A percentile compares a stretch with the other conserved stretches of the same genome.
phyloP scores from a whole-genome alignment of 306 rosid genomes.

The Vachellia collinsii region DNA sequence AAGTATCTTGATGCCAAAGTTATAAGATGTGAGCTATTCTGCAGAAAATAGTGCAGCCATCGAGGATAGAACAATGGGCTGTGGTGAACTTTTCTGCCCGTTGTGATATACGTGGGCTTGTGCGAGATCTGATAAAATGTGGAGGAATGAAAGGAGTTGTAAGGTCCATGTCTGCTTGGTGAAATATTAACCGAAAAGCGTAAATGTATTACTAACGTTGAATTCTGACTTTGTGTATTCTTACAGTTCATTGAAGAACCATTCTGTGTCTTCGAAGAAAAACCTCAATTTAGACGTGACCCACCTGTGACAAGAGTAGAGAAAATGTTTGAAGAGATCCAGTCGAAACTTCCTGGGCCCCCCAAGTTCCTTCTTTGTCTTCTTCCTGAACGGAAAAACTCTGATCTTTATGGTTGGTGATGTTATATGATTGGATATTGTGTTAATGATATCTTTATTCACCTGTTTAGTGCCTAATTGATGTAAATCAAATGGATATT shows the following conservation, averaged over 20 bases:
- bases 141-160: slow-evolving; percentile 85
- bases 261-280: slow-evolving; percentile 65
- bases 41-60: slow-evolving; percentile 73
- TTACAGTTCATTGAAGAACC: slow-evolving; percentile 61
- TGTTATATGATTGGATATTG: not conserved
- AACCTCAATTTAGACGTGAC: slow-evolving; percentile 62
- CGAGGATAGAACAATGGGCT: slow-evolving; percentile 69
- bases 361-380: slow-evolving; percentile 81
- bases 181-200: not conserved
- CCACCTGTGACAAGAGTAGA: slow-evolving; percentile 86
- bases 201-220: not conserved
- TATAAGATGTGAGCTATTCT: not conserved
- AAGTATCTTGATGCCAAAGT: not conserved
- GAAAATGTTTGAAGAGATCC: slow-evolving; percentile 70
- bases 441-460: not conserved
- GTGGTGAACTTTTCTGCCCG: slow-evolving; percentile 89
- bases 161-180: slow-evolving; percentile 38
- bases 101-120: slow-evolving; percentile 64
- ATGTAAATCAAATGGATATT: slow-evolving; percentile 27
- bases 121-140: slow-evolving; percentile 66
- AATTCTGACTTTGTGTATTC: not conserved
- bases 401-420: slow-evolving; percentile 80
- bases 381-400: slow-evolving; percentile 90
- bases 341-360: slow-evolving; percentile 69
- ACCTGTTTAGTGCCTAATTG: not conserved